Conservation (phyloP, 2,329 filamentous ascomycete species). For the Aspergillus flavus region DNA sequence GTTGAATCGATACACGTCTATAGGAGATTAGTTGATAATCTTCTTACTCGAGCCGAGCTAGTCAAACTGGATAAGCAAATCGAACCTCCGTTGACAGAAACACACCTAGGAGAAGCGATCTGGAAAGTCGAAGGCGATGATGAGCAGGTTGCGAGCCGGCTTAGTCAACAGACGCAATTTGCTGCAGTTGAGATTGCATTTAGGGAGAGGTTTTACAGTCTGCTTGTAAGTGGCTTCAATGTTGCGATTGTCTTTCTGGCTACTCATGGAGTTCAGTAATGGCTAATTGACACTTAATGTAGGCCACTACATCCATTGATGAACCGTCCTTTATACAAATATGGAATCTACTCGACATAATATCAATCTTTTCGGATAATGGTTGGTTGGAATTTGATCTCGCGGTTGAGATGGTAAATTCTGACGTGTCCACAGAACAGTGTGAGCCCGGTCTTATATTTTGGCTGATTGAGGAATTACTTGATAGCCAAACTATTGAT, state of each 20-base stretch:
- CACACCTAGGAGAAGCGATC: constrained; percentile 54
- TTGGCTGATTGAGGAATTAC: constrained; percentile 88
- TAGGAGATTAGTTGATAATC: constrained; percentile 55
- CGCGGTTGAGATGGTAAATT: not conserved
- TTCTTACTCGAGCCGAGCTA: constrained; percentile 61
- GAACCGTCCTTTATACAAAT: constrained; percentile 77
- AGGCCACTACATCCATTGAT: constrained; percentile 76
- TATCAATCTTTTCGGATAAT: constrained; percentile 84
- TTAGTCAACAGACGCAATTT: constrained; percentile 58
- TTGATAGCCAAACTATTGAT: constrained; percentile 93
- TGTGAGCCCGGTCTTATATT: constrained; percentile 81
- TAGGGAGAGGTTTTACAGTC: constrained; percentile 75
- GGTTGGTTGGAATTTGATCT: constrained; percentile 53
- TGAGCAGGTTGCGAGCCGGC: constrained; percentile 33
- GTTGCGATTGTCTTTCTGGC: not conserved
- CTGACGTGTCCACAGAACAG: constrained; percentile 45
- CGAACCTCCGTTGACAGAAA: constrained; percentile 74
- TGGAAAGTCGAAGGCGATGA: constrained; percentile 38
- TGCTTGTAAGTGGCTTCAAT: constrained; percentile 64
- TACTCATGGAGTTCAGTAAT: not conserved
- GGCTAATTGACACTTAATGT: constrained; percentile 17
- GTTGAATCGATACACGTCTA: constrained; percentile 48
- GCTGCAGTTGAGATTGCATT: constrained; percentile 82
- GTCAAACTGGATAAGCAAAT: constrained; percentile 63
- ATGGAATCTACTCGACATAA: constrained; percentile 91